Percentiles rank a stretch among this genome's conserved stretches.
These are phyloP conservation scores for Stachybotrys echinatus DNA, from an alignment of 2,329 filamentous ascomycete genomes.

Conservation along the genomic window DNA sequence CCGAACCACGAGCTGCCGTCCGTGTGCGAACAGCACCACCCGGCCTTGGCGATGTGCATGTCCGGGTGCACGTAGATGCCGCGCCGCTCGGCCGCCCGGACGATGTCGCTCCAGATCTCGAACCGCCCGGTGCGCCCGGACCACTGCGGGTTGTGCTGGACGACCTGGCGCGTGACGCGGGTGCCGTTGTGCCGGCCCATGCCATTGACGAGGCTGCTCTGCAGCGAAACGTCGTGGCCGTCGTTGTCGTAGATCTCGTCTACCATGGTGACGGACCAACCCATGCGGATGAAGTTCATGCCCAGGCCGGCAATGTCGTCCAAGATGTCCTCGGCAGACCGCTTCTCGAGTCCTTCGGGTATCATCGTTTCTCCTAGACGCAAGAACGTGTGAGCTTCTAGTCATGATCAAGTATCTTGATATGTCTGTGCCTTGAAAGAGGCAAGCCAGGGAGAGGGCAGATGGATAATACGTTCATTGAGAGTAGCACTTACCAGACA, in stretches of 20 bases:
- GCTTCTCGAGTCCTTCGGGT: slow-evolving; percentile 50
- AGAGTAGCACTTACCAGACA: slow-evolving; percentile 11
- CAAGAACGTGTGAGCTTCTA: too few relatives aligned
- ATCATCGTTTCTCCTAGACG: slow-evolving; percentile 51
- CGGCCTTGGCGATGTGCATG: slow-evolving; percentile 33
- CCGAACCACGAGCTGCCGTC: slow-evolving; percentile 52
- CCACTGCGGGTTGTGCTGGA: slow-evolving; percentile 42
- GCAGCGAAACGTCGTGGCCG: slow-evolving; percentile 31
- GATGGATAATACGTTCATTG: too few relatives aligned
- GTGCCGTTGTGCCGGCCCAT: slow-evolving; percentile 44
- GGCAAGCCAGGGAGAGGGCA: neutral
- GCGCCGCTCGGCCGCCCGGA: slow-evolving; percentile 11
- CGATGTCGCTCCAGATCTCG: slow-evolving; percentile 11
- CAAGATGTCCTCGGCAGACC: slow-evolving; percentile 42
- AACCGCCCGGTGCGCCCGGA: slow-evolving; percentile 8
- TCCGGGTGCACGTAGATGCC: slow-evolving; percentile 34
- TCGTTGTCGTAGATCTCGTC: slow-evolving; percentile 37
- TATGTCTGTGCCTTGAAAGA: neutral
- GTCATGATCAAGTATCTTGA: neutral
- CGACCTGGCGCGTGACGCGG: slow-evolving; percentile 36
- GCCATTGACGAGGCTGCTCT: slow-evolving; percentile 29
- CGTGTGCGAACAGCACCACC: slow-evolving; percentile 39
- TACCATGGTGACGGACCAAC: slow-evolving; percentile 52
- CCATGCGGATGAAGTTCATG: slow-evolving; percentile 51
- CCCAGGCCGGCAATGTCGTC: slow-evolving; percentile 42